Evolutionary conservation across 257 asterid species (phyloP).

Genomic region (Solanum rostratum): DNA sequence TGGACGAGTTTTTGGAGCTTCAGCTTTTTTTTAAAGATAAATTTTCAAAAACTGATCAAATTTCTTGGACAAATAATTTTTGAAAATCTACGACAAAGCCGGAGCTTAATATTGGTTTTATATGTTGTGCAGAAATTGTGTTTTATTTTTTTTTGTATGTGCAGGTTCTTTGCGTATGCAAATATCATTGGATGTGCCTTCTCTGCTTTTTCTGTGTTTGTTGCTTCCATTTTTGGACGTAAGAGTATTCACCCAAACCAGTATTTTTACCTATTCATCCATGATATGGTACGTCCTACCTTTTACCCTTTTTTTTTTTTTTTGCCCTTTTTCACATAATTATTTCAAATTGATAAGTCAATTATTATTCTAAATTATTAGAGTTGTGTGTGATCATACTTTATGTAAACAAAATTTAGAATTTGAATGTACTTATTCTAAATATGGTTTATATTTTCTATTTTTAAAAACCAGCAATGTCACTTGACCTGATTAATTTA

Average conservation of each 20-base stretch:
- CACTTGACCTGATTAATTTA: neutral
- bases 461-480: too few species aligned
- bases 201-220: constrained; percentile 23
- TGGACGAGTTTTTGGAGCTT: neutral
- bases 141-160: neutral
- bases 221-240: constrained; percentile 10
- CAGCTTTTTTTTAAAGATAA: neutral
- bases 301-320: too few species aligned
- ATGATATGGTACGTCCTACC: constrained; percentile 44
- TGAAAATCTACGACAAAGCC: neutral
- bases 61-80: neutral
- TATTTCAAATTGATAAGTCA: neutral
- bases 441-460: neutral
- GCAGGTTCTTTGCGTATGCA: constrained; percentile 53
- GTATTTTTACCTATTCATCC: constrained; percentile 47
- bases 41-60: neutral
- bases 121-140: neutral
- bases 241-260: constrained; percentile 12
- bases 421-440: neutral
- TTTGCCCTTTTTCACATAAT: neutral
- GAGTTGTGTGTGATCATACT: neutral
- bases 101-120: neutral
- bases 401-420: neutral
- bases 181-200: constrained; percentile 34
- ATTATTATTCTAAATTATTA: neutral